These are phyloP conservation scores for Lathyrus tuberosus DNA, from an alignment of 306 rosid species.

Conservation along the genomic window DNA sequence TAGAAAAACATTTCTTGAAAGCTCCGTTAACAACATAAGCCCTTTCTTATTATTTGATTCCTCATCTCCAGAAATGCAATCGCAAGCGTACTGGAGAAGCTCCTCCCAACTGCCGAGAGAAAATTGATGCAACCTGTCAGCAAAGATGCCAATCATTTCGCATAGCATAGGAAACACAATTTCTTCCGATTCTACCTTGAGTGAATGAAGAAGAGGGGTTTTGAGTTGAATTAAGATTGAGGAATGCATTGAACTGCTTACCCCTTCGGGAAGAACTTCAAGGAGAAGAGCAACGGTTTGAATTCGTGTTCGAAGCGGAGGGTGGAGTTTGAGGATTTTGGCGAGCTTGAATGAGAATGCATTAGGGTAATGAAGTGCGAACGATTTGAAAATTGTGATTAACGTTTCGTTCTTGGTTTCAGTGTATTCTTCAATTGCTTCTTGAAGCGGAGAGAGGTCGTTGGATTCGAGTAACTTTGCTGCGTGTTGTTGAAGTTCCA, in stretches of 20 bases:
- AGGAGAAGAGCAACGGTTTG: conserved; percentile 9
- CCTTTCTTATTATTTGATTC: background rate
- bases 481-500: background rate
- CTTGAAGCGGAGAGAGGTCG: background rate
- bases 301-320: background rate
- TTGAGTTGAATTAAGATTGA: background rate
- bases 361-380: conserved; percentile 32
- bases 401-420: background rate
- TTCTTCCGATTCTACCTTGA: background rate
- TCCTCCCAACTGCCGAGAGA: conserved; percentile 5
- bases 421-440: background rate
- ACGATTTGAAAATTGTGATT: background rate
- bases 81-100: conserved; percentile 20
- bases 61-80: background rate
- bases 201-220: background rate
- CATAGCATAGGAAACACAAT: background rate
- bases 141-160: background rate
- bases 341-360: conserved; percentile 27
- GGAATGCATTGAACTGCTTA: background rate
- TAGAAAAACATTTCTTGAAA: background rate
- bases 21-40: background rate
- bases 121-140: background rate
- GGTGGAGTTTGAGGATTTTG: background rate
- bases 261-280: background rate
- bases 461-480: background rate